Conservation (phyloP, 2,329 filamentous ascomycete genomes). For the Samsoniella hepiali region DNA sequence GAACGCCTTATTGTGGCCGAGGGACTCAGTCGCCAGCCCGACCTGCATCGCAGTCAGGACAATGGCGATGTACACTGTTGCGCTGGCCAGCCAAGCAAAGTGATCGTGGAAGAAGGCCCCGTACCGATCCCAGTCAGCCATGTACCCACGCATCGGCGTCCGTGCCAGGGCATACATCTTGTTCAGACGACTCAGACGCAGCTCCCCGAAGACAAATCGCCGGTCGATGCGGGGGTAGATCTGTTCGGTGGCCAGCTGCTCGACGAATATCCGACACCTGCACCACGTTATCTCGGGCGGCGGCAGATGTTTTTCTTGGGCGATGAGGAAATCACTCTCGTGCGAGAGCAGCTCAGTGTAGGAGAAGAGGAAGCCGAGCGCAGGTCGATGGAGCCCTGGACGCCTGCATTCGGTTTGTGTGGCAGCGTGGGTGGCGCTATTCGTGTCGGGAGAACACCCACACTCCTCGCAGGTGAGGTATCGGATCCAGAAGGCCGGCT, state of each 20-base stretch:
- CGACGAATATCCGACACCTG: not conserved
- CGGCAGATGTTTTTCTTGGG: not conserved
- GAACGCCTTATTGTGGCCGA: slow-evolving; percentile 37
- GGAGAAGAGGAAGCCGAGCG: not conserved
- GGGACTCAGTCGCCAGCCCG: slow-evolving; percentile 36
- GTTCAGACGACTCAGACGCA: not conserved
- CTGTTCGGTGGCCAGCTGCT: not conserved
- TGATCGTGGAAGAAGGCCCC: slow-evolving; percentile 30
- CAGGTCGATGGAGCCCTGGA: too few species aligned
- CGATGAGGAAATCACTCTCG: not conserved
- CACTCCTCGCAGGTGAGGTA: too few species aligned
- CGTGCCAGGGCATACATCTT: not conserved
- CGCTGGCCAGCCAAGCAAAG: slow-evolving; percentile 37
- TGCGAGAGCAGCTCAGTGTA: not conserved
- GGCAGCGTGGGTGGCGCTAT: too few species aligned
- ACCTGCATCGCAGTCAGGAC: slow-evolving; percentile 50
- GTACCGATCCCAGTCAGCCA: not conserved
- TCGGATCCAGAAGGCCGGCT: too few species aligned
- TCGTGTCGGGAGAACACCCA: too few species aligned
- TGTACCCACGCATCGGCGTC: not conserved
- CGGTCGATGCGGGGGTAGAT: not conserved
- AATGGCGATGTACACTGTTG: slow-evolving; percentile 25
- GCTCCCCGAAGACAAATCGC: not conserved
- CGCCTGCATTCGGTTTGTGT: too few species aligned
- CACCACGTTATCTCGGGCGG: not conserved